Base-by-base conservation (phyloP, 345 rosid genomes). In the Firmiana major region DNA sequence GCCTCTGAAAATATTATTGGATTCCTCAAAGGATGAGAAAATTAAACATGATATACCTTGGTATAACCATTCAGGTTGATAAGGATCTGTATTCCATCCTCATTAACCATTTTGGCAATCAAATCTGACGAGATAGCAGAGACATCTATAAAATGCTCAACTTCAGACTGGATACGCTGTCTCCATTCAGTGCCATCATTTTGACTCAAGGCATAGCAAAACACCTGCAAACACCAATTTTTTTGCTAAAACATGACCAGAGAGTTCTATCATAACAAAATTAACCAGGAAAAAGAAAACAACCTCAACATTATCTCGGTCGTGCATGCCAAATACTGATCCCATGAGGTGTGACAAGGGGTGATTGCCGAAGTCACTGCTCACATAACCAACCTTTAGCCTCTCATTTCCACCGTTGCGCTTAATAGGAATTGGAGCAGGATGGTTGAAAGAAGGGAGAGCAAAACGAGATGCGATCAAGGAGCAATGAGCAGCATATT, bases 291-390 rank as follows among this genome's bases (percentile, higher is more conserved):
- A 24, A n/a, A 11, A 59, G n/a, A 71, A 38, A 80, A 92, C 62
- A 64, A 92, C 99, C 98, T 97, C 97, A 21, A 94, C 83, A 77
- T 91, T 89, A 73, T 89, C 94, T 84, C 82, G 86, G 88, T 91
- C 87, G 83, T 97, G 99, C 97, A 94, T 91, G 79, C 99, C 99
- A 85, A 94, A 97, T 68, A 97, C 94, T 5, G 99, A 97, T 49
- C 98, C 99, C 99, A 97, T 97, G 46, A 97, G 97, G 77, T 97
- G 99, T 48, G 99, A 97, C 85, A 97, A 79, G 5, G 99, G 99
- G 65, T 97, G 99, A 79, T 97, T 97, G 15, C 98, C 98, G 57
- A 97, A 97, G 74, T 97, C 99, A 82, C 99, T 94, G 88, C 99
- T 97, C 79, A 97, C 92, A 43, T 91, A 97, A 67, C 99, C 99